These are phyloP conservation scores for Puccinia novopanici DNA, from an alignment of 1,284 basidiomycete genomes.

Conservation along the genomic window DNA sequence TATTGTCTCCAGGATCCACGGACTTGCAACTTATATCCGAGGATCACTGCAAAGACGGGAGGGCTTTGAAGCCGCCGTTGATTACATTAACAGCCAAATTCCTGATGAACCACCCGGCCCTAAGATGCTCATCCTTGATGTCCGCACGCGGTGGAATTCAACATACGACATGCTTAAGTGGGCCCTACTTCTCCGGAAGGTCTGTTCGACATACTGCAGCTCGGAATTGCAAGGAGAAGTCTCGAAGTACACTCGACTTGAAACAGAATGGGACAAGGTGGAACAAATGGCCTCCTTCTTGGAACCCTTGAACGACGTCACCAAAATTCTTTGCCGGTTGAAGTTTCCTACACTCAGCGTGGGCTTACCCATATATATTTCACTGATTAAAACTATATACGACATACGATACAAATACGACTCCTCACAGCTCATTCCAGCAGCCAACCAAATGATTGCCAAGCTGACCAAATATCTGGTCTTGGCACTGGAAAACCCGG, in stretches of 20 bases:
- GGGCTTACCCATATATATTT: constrained; percentile 14
- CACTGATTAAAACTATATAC: not conserved
- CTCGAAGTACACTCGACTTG: not conserved
- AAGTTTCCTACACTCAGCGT: constrained; percentile 30
- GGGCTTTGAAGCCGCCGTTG: not conserved
- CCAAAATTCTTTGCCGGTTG: constrained; percentile 14
- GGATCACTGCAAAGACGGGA: not conserved
- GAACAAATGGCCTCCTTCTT: not conserved
- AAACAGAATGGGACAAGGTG: not conserved
- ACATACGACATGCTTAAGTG: not conserved
- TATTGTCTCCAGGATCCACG: not conserved
- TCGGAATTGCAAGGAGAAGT: not conserved
- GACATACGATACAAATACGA: not conserved
- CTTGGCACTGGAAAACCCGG: not conserved
- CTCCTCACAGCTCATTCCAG: not conserved
- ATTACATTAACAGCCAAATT: not conserved
- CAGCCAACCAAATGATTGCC: not conserved
- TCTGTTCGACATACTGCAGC: not conserved
- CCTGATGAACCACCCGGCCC: too few relatives aligned
- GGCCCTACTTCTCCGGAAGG: not conserved
- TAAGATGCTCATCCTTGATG: not conserved
- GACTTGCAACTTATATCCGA: not conserved
- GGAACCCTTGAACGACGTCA: constrained; percentile 1
- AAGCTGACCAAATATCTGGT: not conserved
- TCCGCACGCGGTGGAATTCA: too few relatives aligned